Evolutionary conservation across 2,329 filamentous ascomycete species (phyloP).

Genomic region (Sphaceloma murrayae): DNA sequence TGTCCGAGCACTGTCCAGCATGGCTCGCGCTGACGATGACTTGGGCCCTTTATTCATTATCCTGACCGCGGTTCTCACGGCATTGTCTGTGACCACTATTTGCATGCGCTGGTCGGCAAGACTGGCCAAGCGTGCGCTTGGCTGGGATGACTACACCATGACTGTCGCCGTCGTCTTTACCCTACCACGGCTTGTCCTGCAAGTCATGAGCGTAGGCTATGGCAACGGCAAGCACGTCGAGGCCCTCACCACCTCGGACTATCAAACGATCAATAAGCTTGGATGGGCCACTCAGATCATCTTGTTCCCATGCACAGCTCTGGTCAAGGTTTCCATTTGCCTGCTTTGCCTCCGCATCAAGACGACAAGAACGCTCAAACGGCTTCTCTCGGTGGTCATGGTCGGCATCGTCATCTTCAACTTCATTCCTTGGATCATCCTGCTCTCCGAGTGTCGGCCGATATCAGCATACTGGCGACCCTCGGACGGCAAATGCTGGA

Average conservation of each 20-base stretch:
- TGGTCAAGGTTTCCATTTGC: constrained; percentile 37
- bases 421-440: constrained; percentile 21
- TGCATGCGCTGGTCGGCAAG: constrained; percentile 16
- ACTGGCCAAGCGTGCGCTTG: constrained; percentile 19
- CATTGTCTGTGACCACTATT: constrained; percentile 17
- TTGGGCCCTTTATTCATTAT: constrained; percentile 17
- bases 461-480: constrained; percentile 24
- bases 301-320: constrained; percentile 33
- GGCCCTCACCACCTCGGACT: constrained; percentile 29
- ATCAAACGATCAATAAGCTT: constrained; percentile 31
- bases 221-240: constrained; percentile 35
- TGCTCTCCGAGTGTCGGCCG: constrained; percentile 25
- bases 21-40: constrained; percentile 15
- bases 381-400: constrained; percentile 26
- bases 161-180: constrained; percentile 25
- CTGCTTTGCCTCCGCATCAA: constrained; percentile 37
- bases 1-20: too few relatives aligned
- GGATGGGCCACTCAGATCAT: constrained; percentile 34
- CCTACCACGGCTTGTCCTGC: constrained; percentile 28
- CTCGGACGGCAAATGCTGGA: constrained; percentile 22
- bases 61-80: constrained; percentile 17
- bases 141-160: constrained; percentile 35
- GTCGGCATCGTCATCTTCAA: constrained; percentile 22
- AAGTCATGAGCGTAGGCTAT: constrained; percentile 28
- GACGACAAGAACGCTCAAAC: constrained; percentile 27